Evolutionary conservation across 2,329 filamentous ascomycete genomes (phyloP).

Genomic region (Talaromyces albobiverticillius): DNA sequence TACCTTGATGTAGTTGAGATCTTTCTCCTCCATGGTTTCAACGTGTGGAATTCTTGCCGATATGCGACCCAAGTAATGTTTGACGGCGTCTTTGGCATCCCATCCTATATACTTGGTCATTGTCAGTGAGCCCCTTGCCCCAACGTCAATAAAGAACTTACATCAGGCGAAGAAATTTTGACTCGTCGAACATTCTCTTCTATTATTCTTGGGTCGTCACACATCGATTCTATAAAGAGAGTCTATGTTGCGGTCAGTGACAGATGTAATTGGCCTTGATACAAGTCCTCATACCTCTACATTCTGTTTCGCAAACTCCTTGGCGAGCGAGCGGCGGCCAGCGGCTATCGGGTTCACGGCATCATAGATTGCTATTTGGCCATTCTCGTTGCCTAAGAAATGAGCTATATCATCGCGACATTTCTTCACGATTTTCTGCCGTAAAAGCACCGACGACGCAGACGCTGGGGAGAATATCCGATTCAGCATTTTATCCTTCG

Average conservation of each 20-base stretch:
- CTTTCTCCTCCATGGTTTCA: conserved; percentile 91
- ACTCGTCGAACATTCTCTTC: conserved; percentile 96
- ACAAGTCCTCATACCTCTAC: conserved; percentile 63
- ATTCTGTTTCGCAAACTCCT: conserved; percentile 96
- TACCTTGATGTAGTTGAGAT: conserved; percentile 90
- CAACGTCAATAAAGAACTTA: conserved; percentile 43
- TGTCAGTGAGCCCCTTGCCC: conserved; percentile 12
- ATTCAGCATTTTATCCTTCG: neutral
- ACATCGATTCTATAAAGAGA: conserved; percentile 93
- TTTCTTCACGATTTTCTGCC: conserved; percentile 96
- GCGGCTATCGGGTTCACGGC: conserved; percentile 89
- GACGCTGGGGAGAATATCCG: conserved; percentile 52
- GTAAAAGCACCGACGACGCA: conserved; percentile 83
- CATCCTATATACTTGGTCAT: conserved; percentile 73
- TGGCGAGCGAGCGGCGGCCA: conserved; percentile 79
- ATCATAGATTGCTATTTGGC: conserved; percentile 97
- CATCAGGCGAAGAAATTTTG: conserved; percentile 95
- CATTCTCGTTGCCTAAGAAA: conserved; percentile 95
- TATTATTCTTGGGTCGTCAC: conserved; percentile 88
- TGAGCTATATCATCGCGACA: conserved; percentile 96
- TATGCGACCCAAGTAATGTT: conserved; percentile 86
- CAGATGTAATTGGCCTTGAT: neutral
- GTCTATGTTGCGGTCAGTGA: conserved; percentile 57
- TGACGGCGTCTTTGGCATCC: conserved; percentile 87
- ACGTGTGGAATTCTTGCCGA: conserved; percentile 91